Conservation (phyloP, 371 early-diverging fungal species). For the Nematocida displodere region DNA sequence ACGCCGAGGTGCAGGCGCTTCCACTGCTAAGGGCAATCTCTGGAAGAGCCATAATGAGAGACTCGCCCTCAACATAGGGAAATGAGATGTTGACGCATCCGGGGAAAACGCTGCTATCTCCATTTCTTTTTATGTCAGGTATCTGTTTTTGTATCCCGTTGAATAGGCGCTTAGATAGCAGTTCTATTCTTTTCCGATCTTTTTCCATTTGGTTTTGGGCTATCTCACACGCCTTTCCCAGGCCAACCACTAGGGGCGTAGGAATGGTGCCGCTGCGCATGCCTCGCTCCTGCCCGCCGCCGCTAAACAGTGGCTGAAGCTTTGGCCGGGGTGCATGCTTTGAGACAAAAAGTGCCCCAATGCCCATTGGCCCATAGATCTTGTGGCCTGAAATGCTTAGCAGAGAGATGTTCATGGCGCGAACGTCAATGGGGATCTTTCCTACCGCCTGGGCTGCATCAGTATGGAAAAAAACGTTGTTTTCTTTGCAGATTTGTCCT, state of each 20-base stretch:
- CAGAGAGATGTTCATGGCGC: conserved; percentile 85
- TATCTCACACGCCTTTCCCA: conserved; percentile 87
- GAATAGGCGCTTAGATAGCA: conserved; percentile 27
- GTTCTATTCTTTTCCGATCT: conserved; percentile 64
- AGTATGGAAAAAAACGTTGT: conserved; percentile 68
- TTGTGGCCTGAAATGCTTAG: conserved; percentile 96
- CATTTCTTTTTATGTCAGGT: conserved; percentile 50
- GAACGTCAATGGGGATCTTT: conserved; percentile 89
- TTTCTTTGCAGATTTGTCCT: conserved; percentile 66
- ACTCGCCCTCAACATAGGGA: conserved; percentile 97
- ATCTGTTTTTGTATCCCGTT: conserved; percentile 48
- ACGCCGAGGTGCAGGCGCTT: conserved; percentile 94
- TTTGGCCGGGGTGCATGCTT: conserved; percentile 88
- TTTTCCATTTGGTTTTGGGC: conserved; percentile 78
- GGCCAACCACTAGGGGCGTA: conserved; percentile 83
- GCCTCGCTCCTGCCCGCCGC: conserved; percentile 97
- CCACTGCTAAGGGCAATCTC: conserved; percentile 92
- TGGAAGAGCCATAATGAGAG: conserved; percentile 92
- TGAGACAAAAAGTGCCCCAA: conserved; percentile 82
- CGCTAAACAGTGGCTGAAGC: conserved; percentile 79
- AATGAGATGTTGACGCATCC: conserved; percentile 96
- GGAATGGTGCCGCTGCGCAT: conserved; percentile 92
- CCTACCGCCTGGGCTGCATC: conserved; percentile 99
- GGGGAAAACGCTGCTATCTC: conserved; percentile 38
- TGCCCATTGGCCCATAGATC: conserved; percentile 95